Evolutionary conservation across 192 early-diverging fungal genomes (phyloP).

Genomic region (Umbelopsis isabellina): DNA sequence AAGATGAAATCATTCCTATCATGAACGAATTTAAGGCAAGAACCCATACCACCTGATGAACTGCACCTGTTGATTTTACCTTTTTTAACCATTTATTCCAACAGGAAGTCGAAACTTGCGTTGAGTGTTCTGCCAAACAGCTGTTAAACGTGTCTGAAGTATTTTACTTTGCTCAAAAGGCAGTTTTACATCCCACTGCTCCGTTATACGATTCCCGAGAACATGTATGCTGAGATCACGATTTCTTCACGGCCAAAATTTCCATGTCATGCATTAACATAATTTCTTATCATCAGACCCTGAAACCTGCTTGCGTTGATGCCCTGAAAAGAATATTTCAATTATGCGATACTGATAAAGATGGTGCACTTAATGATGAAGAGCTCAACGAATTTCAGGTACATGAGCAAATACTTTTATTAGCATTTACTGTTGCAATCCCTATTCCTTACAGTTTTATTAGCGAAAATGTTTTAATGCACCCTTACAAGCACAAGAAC

Average conservation of each 20-base stretch:
- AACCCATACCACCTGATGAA: not conserved
- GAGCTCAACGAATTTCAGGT: slow-evolving; percentile 98
- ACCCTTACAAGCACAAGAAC: slow-evolving; percentile 92
- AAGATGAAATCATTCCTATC: slow-evolving; percentile 94
- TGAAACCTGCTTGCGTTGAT: slow-evolving; percentile 90
- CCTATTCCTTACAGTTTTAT: not conserved
- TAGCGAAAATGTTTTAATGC: slow-evolving; percentile 95
- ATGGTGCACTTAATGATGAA: slow-evolving; percentile 87
- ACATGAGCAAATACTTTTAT: not conserved
- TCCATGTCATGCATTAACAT: not conserved
- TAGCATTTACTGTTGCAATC: not conserved
- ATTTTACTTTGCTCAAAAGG: slow-evolving; percentile 99
- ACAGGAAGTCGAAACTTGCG: slow-evolving; percentile 97
- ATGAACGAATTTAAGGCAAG: slow-evolving; percentile 98
- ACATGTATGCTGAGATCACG: slow-evolving; percentile 60
- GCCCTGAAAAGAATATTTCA: slow-evolving; percentile 94
- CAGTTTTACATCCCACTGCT: slow-evolving; percentile 95
- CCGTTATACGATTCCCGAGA: slow-evolving; percentile 95
- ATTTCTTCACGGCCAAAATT: not conserved
- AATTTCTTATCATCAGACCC: slow-evolving; percentile 41
- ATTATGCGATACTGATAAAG: slow-evolving; percentile 94
- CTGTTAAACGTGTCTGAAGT: slow-evolving; percentile 96
- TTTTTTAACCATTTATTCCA: not conserved
- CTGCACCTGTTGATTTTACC: not conserved
- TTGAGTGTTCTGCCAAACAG: slow-evolving; percentile 98